Evolutionary conservation across 805 yeast species (phyloP), one percentile per base, ranked within the genome.

Genomic region (Scheffersomyces coipomensis): DNA sequence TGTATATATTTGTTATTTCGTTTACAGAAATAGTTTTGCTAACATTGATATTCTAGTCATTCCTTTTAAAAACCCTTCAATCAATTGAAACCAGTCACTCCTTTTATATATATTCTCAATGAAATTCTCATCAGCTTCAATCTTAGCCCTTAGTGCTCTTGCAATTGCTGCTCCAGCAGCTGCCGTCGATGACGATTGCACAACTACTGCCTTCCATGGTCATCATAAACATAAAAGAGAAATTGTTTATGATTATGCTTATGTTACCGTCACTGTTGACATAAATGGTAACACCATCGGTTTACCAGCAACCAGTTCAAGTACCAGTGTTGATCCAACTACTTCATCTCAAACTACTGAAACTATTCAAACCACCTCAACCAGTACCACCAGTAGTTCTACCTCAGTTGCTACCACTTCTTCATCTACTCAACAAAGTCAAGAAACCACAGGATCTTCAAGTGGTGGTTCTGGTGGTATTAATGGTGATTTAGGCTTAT

Each of bases 201-300:
- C 69, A 53, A 63, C 73, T 40, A 64, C 71, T 53, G 60, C 57
- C 39, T 59, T 62, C 55, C 86, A 81, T 66, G 71, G 72, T 42
- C 85, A 82, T 67, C 83, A 75, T 66, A 76, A 66, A 58, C 82
- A 74, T 62, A 79, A 71, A 62, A 75, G 79, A 68, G 82, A 77
- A 34, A 75, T 73, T 46, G 83, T 65, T 40, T 57, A 68, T 56
- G 64, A 71, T 48, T 61, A 66, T 47, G 62, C 62, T 40, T 62
- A 65, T 45, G 68, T 67, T 37, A 67, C 73, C 26, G 70, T 71
- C 38, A 62, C 73, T 43, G 71, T 70, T 39, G 68, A 72, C 46
- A 70, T 66, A 30, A 43, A 60, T 32, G 78, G 76, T 44, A 64
- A 63, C 13, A 49, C 62, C 19, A 58, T 58, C 33, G 46, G 34